Evolutionary conservation across 139 green algal species (phyloP).

Genomic region (Eudorina sp.): DNA sequence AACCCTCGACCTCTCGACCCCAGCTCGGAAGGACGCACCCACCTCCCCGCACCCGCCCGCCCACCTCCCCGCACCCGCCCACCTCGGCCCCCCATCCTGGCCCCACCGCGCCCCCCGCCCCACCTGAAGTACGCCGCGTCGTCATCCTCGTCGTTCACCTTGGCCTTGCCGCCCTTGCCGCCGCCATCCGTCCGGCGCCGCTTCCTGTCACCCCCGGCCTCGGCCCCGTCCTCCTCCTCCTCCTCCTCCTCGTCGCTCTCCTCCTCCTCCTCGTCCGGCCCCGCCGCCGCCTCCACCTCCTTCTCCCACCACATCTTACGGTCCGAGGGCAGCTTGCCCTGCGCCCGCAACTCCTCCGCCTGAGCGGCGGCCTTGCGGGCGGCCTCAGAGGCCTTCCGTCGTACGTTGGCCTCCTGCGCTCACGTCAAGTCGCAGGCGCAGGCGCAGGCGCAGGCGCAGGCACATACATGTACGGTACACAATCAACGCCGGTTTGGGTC

Average conservation of each 20-base stretch:
- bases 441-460: not conserved
- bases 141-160: conserved; percentile 71
- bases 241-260: conserved; percentile 40
- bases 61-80: no score
- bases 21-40: no score
- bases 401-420: conserved; percentile 77
- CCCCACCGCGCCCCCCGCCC: not conserved
- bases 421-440: not conserved
- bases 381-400: conserved; percentile 63
- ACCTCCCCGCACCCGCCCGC: no score
- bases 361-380: not conserved
- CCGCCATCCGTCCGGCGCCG: no score
- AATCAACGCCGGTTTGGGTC: no score
- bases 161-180: no score
- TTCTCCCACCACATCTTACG: conserved; percentile 70
- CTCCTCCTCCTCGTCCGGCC: conserved; percentile 41
- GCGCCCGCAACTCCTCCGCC: not conserved
- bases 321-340: conserved; percentile 26
- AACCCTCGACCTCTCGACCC: no score
- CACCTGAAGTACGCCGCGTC: conserved; percentile 77
- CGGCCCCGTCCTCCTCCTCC: conserved; percentile 33
- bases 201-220: not conserved
- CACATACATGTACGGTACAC: no score
- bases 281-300: conserved; percentile 29
- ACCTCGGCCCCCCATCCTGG: no score